Conservation (phyloP, 2,329 filamentous ascomycete genomes). For the Fusarium acutatum region DNA sequence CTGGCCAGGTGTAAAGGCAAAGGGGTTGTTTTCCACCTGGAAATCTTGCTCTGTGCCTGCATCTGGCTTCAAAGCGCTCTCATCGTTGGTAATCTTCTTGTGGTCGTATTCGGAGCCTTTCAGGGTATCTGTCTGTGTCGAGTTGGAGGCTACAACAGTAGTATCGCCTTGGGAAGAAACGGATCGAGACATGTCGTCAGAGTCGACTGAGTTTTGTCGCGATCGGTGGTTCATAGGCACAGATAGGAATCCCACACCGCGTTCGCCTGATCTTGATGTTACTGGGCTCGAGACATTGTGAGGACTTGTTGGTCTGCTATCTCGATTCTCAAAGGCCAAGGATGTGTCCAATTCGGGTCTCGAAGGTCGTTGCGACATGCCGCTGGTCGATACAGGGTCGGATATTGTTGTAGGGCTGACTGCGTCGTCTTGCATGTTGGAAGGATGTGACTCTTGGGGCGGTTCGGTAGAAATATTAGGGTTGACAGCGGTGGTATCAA, state of each 20-base stretch:
- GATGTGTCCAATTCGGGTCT: constrained; percentile 59
- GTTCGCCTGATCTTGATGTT: constrained; percentile 56
- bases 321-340: constrained; percentile 71
- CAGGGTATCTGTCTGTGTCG: constrained; percentile 54
- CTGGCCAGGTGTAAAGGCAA: constrained; percentile 85
- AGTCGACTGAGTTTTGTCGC: constrained; percentile 75
- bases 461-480: constrained; percentile 43
- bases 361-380: constrained; percentile 34
- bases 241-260: constrained; percentile 65
- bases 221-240: constrained; percentile 69
- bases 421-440: constrained; percentile 51
- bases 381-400: constrained; percentile 44
- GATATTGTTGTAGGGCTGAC: constrained; percentile 51
- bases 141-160: constrained; percentile 59
- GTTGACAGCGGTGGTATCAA: constrained; percentile 58
- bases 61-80: constrained; percentile 78
- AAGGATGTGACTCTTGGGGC: constrained; percentile 38
- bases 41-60: constrained; percentile 81
- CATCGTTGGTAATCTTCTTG: constrained; percentile 68
- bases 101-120: constrained; percentile 52
- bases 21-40: constrained; percentile 78
- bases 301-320: constrained; percentile 74
- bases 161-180: constrained; percentile 70
- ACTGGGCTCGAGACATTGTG: constrained; percentile 74
- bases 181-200: constrained; percentile 68